A percentile compares a stretch with the other conserved stretches of the same genome.
phyloP scores from a whole-genome alignment of 192 early-diverging fungal genomes.

The Gigaspora rosea region DNA sequence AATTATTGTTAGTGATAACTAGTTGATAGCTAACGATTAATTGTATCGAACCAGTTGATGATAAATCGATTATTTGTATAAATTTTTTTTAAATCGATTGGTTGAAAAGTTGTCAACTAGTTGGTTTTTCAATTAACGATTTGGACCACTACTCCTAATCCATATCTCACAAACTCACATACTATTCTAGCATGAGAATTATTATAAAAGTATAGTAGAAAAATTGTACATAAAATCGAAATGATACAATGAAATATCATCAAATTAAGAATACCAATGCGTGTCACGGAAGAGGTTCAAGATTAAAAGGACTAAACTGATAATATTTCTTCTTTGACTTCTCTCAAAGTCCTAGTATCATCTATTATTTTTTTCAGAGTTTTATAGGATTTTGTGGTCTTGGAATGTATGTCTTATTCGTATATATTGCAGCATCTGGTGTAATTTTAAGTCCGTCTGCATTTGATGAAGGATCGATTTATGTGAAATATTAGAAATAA shows the following conservation, averaged over 20 bases:
- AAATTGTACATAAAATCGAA: conserved; percentile 15
- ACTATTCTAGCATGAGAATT: conserved; percentile 15
- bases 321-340: too few species aligned
- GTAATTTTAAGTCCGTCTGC: conserved; percentile 16
- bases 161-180: conserved; percentile 2
- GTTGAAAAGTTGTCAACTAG: too few species aligned
- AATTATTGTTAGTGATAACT: too few species aligned
- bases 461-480: conserved; percentile 23
- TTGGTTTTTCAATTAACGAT: too few species aligned
- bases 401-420: conserved; percentile 11
- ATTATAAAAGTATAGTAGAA: conserved; percentile 12
- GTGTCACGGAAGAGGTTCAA: conserved; percentile 9
- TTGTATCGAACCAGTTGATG: too few species aligned
- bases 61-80: too few species aligned
- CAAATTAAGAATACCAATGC: conserved; percentile 6
- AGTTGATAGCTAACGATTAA: too few species aligned
- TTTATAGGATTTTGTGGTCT: too few species aligned
- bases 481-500: conserved; percentile 25
- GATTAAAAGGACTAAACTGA: neutral
- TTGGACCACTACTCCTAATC: neutral
- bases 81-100: too few species aligned
- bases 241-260: conserved; percentile 16
- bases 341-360: too few species aligned
- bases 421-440: conserved; percentile 25
- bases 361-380: too few species aligned